These are phyloP conservation scores for Histomonas meleagridis DNA, from an alignment of 208 protist genomes.

Conservation along the genomic window DNA sequence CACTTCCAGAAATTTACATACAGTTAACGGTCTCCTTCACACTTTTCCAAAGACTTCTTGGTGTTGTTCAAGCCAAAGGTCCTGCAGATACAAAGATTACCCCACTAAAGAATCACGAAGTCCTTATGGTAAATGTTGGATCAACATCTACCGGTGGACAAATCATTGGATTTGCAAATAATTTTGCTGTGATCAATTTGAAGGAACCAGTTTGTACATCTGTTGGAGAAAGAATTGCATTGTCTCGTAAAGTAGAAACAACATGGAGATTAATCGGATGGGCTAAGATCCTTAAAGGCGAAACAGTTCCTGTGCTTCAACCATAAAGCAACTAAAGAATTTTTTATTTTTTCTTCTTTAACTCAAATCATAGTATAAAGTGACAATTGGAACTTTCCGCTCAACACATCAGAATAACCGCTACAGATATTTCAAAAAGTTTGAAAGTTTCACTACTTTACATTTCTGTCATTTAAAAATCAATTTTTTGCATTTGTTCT, in stretches of 20 bases:
- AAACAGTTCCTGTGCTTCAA: not conserved
- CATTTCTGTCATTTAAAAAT: too few relatives aligned
- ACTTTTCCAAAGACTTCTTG: slow-evolving; percentile 83
- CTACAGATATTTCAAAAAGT: too few relatives aligned
- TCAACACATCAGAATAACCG: too few relatives aligned
- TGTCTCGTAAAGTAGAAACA: slow-evolving; percentile 75
- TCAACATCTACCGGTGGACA: slow-evolving; percentile 86
- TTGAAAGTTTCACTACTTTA: too few relatives aligned
- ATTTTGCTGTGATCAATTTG: slow-evolving; percentile 79
- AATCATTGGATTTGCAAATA: slow-evolving; percentile 70
- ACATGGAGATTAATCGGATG: slow-evolving; percentile 53
- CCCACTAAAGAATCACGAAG: slow-evolving; percentile 81
- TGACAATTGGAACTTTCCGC: too few relatives aligned
- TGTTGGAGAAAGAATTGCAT: slow-evolving; percentile 85
- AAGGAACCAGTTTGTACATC: slow-evolving; percentile 86
- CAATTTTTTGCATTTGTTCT: too few relatives aligned
- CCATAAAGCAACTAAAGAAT: not conserved
- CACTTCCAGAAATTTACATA: slow-evolving; percentile 83
- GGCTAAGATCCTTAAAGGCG: slow-evolving; percentile 46
- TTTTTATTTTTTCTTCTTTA: not conserved
- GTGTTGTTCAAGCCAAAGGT: slow-evolving; percentile 64
- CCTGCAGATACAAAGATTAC: slow-evolving; percentile 53
- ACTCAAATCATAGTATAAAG: too few relatives aligned
- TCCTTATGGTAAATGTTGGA: slow-evolving; percentile 97
- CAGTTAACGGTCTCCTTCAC: slow-evolving; percentile 91